Evolutionary conservation across 257 asterid species (phyloP).

Genomic region (Jacaranda mimosifolia): DNA sequence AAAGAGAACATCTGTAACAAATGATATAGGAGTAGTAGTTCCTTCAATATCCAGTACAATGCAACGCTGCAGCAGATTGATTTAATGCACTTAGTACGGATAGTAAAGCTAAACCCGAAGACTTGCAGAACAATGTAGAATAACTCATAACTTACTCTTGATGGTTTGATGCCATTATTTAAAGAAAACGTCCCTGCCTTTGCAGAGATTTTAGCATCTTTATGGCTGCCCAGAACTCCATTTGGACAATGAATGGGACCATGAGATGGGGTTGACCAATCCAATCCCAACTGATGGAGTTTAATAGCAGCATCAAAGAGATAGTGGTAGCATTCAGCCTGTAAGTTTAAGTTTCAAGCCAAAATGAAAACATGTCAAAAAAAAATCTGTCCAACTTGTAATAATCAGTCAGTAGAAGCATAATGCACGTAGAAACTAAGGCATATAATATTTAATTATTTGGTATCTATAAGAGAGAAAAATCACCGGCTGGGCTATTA

Average conservation of each 20-base stretch:
- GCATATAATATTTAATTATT: no score
- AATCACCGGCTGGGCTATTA: neutral
- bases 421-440: neutral
- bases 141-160: constrained; percentile 58
- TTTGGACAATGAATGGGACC: constrained; percentile 60
- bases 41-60: constrained; percentile 97
- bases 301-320: constrained; percentile 97
- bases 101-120: neutral
- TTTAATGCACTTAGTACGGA: constrained; percentile 21
- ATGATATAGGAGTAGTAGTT: constrained; percentile 95
- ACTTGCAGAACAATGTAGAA: constrained; percentile 24
- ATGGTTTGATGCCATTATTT: constrained; percentile 50
- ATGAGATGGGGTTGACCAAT: constrained; percentile 85
- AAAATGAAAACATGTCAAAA: constrained; percentile 31
- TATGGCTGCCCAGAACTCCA: constrained; percentile 42
- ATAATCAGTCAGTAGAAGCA: neutral
- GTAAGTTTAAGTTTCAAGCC: constrained; percentile 38
- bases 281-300: constrained; percentile 90
- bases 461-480: neutral
- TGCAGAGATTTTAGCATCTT: constrained; percentile 42
- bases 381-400: neutral
- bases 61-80: constrained; percentile 65
- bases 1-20: constrained; percentile 89
- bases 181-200: constrained; percentile 41
- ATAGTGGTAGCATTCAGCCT: constrained; percentile 97